phyloP scores from a whole-genome alignment of 129 eudicot species.

The Flaveria brownii region DNA sequence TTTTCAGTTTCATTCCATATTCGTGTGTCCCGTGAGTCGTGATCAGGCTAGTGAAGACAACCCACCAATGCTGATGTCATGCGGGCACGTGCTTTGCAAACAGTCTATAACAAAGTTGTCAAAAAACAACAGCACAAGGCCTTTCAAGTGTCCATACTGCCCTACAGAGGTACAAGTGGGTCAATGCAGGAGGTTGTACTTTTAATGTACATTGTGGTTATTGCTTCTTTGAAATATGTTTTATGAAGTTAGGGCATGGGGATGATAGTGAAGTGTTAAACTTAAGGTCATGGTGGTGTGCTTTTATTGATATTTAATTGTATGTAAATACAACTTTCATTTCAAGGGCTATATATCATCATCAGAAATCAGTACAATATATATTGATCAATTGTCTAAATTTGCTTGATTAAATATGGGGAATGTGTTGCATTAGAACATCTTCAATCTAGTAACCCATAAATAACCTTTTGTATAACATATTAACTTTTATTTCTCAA shows the following conservation, averaged over 20 bases:
- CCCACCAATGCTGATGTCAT: constrained; percentile 87
- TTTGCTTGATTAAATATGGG: background rate
- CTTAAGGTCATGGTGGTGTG: constrained; percentile 11
- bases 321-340: constrained; percentile 9
- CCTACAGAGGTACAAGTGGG: constrained; percentile 71
- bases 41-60: constrained; percentile 95
- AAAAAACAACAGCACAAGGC: constrained; percentile 75
- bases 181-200: constrained; percentile 55
- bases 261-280: background rate
- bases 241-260: constrained; percentile 12
- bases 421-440: background rate
- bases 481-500: too few relatives aligned
- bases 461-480: too few relatives aligned
- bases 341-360: background rate
- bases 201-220: constrained; percentile 35
- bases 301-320: background rate
- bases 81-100: constrained; percentile 92
- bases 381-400: background rate
- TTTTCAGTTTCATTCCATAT: constrained; percentile 82
- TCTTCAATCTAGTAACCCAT: background rate
- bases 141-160: constrained; percentile 85
- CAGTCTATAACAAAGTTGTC: constrained; percentile 81
- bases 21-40: constrained; percentile 94
- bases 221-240: background rate
- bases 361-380: background rate